Percentiles rank a stretch among this genome's conserved stretches.
phyloP scores from a whole-genome alignment of 495 filamentous ascomycete genomes.

The Aspergillus incahuasiensis region DNA sequence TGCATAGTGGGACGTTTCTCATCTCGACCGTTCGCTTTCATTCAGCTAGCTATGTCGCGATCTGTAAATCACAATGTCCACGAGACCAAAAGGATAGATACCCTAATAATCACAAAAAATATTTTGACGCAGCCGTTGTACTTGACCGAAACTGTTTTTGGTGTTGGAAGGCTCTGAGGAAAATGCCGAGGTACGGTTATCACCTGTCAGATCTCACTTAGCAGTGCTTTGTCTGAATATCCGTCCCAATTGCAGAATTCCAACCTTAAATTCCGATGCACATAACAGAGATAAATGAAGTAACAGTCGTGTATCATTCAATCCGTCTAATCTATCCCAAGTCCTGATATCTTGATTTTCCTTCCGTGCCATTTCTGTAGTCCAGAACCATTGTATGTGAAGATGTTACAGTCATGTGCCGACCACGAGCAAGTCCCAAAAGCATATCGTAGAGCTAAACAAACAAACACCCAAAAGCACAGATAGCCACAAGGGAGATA shows the following conservation, averaged over 20 bases:
- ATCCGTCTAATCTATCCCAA: slow-evolving; percentile 1
- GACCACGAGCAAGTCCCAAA: background rate
- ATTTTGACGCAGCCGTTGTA: too few species aligned
- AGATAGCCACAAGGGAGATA: slow-evolving; percentile 9
- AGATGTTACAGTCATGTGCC: background rate
- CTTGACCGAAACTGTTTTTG: too few species aligned
- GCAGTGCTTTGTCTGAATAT: too few species aligned
- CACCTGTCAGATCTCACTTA: background rate
- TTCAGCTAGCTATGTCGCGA: background rate
- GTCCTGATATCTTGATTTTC: background rate
- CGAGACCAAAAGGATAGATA: slow-evolving; percentile 9
- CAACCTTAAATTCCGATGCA: too few species aligned
- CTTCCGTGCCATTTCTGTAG: background rate
- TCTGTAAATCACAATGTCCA: slow-evolving; percentile 4
- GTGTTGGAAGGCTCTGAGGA: too few species aligned
- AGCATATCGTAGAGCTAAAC: background rate
- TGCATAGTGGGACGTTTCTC: background rate
- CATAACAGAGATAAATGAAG: background rate
- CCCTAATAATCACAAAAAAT: slow-evolving; percentile 2
- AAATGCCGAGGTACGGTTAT: background rate
- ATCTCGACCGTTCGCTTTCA: background rate
- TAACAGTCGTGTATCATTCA: background rate
- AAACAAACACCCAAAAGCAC: slow-evolving; percentile 1
- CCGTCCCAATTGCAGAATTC: too few species aligned
- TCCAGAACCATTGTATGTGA: background rate